Conservation (phyloP, 1,284 basidiomycete genomes). For the Puccinia triticina region DNA sequence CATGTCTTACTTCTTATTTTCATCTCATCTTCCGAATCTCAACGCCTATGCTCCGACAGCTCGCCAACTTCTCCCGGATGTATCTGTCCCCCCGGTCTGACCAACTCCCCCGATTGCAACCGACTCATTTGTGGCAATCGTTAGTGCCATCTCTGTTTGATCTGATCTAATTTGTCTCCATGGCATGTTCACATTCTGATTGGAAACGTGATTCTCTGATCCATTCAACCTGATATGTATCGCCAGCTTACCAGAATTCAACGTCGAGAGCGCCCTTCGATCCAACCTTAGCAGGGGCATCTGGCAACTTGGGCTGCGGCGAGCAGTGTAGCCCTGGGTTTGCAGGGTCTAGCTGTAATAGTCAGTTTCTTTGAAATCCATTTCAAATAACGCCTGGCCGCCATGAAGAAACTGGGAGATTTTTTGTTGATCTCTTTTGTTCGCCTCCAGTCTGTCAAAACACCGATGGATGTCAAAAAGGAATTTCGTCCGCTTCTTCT, state of each 20-base stretch:
- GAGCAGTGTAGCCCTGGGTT: conserved; percentile 37
- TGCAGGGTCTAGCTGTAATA: conserved; percentile 41
- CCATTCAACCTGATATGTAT: not conserved
- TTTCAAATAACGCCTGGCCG: not conserved
- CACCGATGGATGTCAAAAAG: conserved; percentile 28
- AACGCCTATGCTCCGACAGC: conserved; percentile 12
- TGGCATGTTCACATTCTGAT: too few species aligned
- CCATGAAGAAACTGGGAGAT: not conserved
- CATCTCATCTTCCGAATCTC: conserved; percentile 8
- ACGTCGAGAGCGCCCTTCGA: conserved; percentile 10
- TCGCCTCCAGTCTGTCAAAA: conserved; percentile 34
- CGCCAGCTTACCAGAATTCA: conserved; percentile 19
- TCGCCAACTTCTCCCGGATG: conserved; percentile 23
- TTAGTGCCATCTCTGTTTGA: not conserved
- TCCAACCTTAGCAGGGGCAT: conserved; percentile 2
- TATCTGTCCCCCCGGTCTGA: conserved; percentile 24
- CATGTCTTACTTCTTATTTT: not conserved
- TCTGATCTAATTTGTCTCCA: too few species aligned
- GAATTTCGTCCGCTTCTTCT: conserved; percentile 10
- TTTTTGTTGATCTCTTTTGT: not conserved
- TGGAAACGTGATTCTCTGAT: not conserved
- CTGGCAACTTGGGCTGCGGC: conserved; percentile 32
- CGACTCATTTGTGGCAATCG: conserved; percentile 32
- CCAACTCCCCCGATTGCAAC: conserved; percentile 39
- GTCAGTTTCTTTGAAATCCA: conserved; percentile 20